phyloP scores from a whole-genome alignment of 1,139 yeast species.

The Magnusiomyces magnusii region DNA sequence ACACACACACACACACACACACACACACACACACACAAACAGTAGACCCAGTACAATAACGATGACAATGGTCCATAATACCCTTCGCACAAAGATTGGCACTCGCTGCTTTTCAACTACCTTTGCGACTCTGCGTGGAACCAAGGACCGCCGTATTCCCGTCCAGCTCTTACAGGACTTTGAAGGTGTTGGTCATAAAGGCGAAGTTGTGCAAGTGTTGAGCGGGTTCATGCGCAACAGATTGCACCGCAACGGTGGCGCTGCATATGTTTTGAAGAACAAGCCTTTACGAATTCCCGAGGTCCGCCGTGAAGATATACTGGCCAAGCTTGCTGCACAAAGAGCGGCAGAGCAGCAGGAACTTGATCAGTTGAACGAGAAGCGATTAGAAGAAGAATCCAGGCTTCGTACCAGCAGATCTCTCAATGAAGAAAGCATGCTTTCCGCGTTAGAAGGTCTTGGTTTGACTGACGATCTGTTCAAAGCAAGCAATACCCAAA shows the following conservation, averaged over 20 bases:
- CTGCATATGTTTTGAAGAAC: conserved; percentile 53
- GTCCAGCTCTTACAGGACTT: conserved; percentile 70
- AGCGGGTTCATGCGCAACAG: conserved; percentile 80
- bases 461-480: conserved; percentile 12
- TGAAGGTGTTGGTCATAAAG: conserved; percentile 50
- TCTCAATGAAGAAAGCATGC: conserved; percentile 10
- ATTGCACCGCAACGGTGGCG: conserved; percentile 63
- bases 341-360: conserved; percentile 11
- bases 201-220: conserved; percentile 68
- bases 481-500: conserved; percentile 8
- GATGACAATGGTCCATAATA: background rate
- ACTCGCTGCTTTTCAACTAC: conserved; percentile 12
- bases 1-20: conserved; percentile 20
- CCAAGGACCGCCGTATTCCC: conserved; percentile 39
- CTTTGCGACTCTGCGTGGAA: conserved; percentile 5
- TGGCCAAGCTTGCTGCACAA: conserved; percentile 11
- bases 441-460: conserved; percentile 13
- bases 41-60: background rate
- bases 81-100: background rate
- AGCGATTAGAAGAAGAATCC: conserved; percentile 4
- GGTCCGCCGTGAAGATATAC: conserved; percentile 35
- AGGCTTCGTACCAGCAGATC: conserved; percentile 9
- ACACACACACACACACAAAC: conserved; percentile 9
- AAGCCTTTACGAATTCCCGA: conserved; percentile 57
- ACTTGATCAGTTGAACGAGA: conserved; percentile 4